phyloP scores from a whole-genome alignment of 73 alveolate genomes.

The Tetrahymena thermophila region DNA sequence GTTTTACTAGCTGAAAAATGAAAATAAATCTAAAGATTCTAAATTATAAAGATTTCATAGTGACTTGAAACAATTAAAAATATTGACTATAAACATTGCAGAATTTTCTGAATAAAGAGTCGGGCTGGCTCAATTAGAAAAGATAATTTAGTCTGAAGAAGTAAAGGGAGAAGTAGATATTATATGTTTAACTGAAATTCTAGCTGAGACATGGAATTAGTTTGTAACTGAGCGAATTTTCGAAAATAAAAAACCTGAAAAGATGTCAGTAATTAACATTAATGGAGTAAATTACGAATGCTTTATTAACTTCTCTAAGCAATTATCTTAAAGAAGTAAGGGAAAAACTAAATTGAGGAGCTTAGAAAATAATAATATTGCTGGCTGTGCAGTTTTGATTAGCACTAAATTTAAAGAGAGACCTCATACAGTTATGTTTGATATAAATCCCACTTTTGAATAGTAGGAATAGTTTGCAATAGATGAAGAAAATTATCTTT shows the following conservation, averaged over 20 bases:
- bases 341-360: not conserved
- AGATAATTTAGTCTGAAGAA: not conserved
- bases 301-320: not conserved
- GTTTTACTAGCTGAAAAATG: not conserved
- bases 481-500: not conserved
- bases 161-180: not conserved
- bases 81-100: not conserved
- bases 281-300: not conserved
- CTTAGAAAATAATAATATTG: not conserved
- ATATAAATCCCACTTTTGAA: not conserved
- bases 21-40: not conserved
- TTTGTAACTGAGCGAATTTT: not conserved
- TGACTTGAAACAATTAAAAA: not conserved
- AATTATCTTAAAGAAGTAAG: not conserved
- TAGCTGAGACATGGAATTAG: not conserved
- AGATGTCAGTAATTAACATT: not conserved
- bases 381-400: not conserved
- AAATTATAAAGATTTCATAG: not conserved
- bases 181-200: not conserved
- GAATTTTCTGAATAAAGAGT: not conserved
- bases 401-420: not conserved
- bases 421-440: not conserved
- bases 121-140: not conserved
- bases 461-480: not conserved
- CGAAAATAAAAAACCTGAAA: not conserved